Percentiles rank a stretch among this genome's conserved stretches.
These are phyloP conservation scores for Phytophthora quininea DNA, from an alignment of 352 stramenopile genomes.

Conservation along the genomic window DNA sequence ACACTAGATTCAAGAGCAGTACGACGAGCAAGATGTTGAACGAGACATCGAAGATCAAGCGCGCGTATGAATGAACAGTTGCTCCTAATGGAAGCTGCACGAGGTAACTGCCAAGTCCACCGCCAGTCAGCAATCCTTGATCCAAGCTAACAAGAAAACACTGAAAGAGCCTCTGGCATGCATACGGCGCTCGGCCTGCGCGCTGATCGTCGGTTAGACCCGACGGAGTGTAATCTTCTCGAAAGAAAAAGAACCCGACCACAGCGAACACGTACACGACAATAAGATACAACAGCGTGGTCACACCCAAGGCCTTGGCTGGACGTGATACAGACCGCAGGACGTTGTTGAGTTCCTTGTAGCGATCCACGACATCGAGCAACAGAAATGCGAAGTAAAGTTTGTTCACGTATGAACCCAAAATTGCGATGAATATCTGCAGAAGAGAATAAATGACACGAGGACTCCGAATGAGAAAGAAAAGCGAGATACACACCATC, in stretches of 20 bases:
- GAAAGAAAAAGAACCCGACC: slow-evolving; percentile 78
- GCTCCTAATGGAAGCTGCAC: slow-evolving; percentile 40
- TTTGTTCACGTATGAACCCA: slow-evolving; percentile 71
- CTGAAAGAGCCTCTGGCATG: slow-evolving; percentile 72
- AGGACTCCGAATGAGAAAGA: slow-evolving; percentile 57
- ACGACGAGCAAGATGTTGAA: slow-evolving; percentile 80
- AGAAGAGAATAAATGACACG: slow-evolving; percentile 63
- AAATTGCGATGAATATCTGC: slow-evolving; percentile 63
- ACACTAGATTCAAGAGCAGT: slow-evolving; percentile 79
- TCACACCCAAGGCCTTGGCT: slow-evolving; percentile 63
- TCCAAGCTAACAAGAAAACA: slow-evolving; percentile 78
- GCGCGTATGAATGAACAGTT: slow-evolving; percentile 49
- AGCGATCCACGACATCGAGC: slow-evolving; percentile 80
- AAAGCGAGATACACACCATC: slow-evolving; percentile 50
- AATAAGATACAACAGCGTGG: slow-evolving; percentile 69
- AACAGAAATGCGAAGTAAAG: slow-evolving; percentile 83
- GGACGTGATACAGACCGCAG: slow-evolving; percentile 65
- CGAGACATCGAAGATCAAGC: slow-evolving; percentile 63
- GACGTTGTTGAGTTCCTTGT: slow-evolving; percentile 76
- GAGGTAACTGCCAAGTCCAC: slow-evolving; percentile 65
- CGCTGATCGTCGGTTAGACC: slow-evolving; percentile 40
- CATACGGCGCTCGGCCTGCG: slow-evolving; percentile 47
- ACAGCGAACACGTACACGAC: slow-evolving; percentile 80
- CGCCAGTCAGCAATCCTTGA: slow-evolving; percentile 72
- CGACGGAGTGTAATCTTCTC: slow-evolving; percentile 58